Base-by-base conservation (phyloP, 768 basidiomycete species). In the Serendipita sp. region DNA sequence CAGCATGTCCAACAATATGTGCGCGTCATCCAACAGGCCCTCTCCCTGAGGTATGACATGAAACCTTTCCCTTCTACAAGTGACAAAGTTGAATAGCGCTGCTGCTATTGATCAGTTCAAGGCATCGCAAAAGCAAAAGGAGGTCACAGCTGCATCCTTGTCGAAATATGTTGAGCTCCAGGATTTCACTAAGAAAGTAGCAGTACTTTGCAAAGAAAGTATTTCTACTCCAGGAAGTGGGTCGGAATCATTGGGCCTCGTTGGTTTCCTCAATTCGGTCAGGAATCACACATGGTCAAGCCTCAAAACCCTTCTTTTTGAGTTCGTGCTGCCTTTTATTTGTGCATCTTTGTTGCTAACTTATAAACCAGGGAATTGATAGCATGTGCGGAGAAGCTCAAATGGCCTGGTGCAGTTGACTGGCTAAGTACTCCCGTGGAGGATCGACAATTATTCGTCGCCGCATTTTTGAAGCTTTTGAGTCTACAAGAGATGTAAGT, bases 361-460 rank as follows among this genome's bases (percentile, higher is more conserved):
- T 35, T 3, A 54, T 34, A 5, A 13, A 63, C 3, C 67, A 95
- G 93, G 18, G 73, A 78, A 3, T 76, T 98, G 28, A 74, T 84
- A 24, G 73, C 76, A 32, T 79, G 82, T 13, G 79, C 88, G 0
- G 92, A 94, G 73, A 78, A 77, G 53, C 73, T 98, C 30, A 80
- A 83, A n/a, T 98, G 95, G 95, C 95, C 95, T 1, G 78, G 79
- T 68, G 77, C 81, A 16, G 80, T 92, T 0, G 80, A 90, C 68
- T 92, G 89, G 70, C 71, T 76, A 24, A 67, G 79, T 0, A 78
- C 80, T 4, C 70, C 78, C 3, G 68, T 74, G 11, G 78, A 81
- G 30, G 78, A 84, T 58, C 78, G 86, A 63, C 76, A 76, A 54
- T 74, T 75, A 1, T 96, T 99, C 70, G 89, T 94, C 71, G 73